Base-by-base conservation (phyloP, 2,329 filamentous ascomycete species). In the Fusarium sororula region DNA sequence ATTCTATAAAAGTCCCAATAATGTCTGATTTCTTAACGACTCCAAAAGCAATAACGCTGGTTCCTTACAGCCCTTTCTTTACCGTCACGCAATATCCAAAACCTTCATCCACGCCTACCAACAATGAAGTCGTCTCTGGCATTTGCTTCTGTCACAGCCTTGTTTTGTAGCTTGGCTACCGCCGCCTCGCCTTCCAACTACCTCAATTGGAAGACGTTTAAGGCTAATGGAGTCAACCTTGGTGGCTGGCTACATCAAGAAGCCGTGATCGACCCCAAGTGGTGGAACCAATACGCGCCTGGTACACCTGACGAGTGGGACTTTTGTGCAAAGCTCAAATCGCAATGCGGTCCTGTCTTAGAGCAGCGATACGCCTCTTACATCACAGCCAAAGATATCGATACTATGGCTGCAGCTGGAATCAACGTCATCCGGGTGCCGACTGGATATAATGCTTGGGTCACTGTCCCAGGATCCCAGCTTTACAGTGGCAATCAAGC, bases 101-200 rank as follows among this genome's bases (percentile, higher is more conserved):
- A 0, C 8, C 17, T 9, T 45, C 6, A 24, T 44, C 3, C 0
- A 47, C 2, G 12, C 18, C 18, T 22, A 14, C 6, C 44, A 7
- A 47, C 13, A 22, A 28, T 47, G 44, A 28, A 28, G 6, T 7
- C 18, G 0, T 47, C 4, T 6, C 8, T 28, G 18, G 44, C 24
- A 28, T 28, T 47, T 28, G 24, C 44, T 28, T 28, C 26, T 28
- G 24, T 22, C 14, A 11, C 44, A 15, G 44, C 24, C 44, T 15
- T 28, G 5, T 28, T 13, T 0, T 28, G 18, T 28, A 28, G 6
- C 24, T 28, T 47, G 13, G 18, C 44, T 5, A 15, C 13, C 44
- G 44, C 24, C 9, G 44, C 44, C 3, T 13, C 44, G 18, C 9
- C 44, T 14, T 28, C 44, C 13, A 28, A 11, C 26, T 47, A 47